Percentiles rank a stretch among this genome's conserved stretches.
phyloP scores from a whole-genome alignment of 2,329 filamentous ascomycete species.

The Hansfordia pulvinata region DNA sequence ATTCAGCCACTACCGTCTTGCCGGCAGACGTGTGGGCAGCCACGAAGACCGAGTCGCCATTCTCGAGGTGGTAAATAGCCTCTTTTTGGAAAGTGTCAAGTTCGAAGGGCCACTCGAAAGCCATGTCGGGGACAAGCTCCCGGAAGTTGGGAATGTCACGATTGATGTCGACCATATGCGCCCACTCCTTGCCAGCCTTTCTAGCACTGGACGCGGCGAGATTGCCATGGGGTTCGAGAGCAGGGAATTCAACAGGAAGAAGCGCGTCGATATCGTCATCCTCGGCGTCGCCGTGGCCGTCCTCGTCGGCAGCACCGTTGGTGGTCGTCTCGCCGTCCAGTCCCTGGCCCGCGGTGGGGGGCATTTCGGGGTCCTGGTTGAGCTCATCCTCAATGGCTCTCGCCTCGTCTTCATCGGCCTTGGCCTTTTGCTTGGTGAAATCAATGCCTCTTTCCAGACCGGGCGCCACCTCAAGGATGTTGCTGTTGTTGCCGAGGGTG shows the following conservation, averaged over 20 bases:
- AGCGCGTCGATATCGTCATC: conserved; percentile 68
- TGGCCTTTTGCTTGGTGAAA: conserved; percentile 45
- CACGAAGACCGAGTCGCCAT: conserved; percentile 93
- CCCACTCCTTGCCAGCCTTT: conserved; percentile 78
- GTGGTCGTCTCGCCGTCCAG: conserved; percentile 14
- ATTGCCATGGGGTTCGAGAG: conserved; percentile 70
- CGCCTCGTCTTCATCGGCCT: conserved; percentile 45
- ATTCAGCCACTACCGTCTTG: conserved; percentile 96
- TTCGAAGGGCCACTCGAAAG: conserved; percentile 90
- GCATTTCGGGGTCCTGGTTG: conserved; percentile 28
- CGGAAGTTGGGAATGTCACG: conserved; percentile 87
- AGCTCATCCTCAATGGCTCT: conserved; percentile 42
- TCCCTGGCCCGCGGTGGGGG: conserved; percentile 15
- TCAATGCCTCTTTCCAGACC: conserved; percentile 70
- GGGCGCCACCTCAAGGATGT: conserved; percentile 69
- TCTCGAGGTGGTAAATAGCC: conserved; percentile 92
- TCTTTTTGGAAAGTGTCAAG: conserved; percentile 98
- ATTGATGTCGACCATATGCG: conserved; percentile 95
- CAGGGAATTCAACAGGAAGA: conserved; percentile 83
- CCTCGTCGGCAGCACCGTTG: conserved; percentile 16
- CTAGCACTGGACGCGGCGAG: conserved; percentile 59
- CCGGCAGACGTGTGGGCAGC: conserved; percentile 95
- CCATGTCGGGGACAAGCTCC: conserved; percentile 92
- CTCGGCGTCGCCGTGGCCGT: conserved; percentile 25
- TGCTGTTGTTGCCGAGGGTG: conserved; percentile 62